phyloP scores from a whole-genome alignment of 1,139 yeast species.

The Yamadazyma conglobata region DNA sequence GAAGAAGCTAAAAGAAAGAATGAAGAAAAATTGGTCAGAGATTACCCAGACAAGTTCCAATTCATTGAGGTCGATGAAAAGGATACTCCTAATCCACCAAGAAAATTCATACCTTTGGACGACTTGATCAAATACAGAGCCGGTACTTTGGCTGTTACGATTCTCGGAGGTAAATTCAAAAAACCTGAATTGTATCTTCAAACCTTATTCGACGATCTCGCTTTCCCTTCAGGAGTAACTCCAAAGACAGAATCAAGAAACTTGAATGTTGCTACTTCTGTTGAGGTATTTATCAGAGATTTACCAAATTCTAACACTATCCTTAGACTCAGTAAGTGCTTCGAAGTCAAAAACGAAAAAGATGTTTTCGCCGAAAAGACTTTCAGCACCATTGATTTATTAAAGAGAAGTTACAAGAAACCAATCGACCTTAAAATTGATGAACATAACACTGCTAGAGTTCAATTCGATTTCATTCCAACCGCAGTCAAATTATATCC shows the following conservation, averaged over 20 bases:
- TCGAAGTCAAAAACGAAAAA: conserved; percentile 42
- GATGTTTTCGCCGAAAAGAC: conserved; percentile 50
- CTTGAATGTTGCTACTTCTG: conserved; percentile 41
- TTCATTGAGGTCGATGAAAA: conserved; percentile 57
- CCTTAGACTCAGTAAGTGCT: conserved; percentile 53
- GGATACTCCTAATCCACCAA: conserved; percentile 40
- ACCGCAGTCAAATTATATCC: conserved; percentile 51
- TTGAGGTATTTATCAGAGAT: conserved; percentile 66
- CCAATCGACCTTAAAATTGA: conserved; percentile 47
- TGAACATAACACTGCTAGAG: conserved; percentile 38
- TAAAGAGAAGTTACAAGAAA: conserved; percentile 44
- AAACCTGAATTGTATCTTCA: conserved; percentile 53
- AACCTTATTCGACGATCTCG: conserved; percentile 60
- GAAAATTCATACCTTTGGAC: conserved; percentile 49
- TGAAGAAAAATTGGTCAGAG: conserved; percentile 50
- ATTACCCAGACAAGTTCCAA: conserved; percentile 60
- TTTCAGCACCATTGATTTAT: conserved; percentile 50
- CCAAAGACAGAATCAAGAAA: conserved; percentile 38
- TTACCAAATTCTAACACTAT: conserved; percentile 56
- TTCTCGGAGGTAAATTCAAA: conserved; percentile 47
- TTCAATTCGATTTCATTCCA: conserved; percentile 61
- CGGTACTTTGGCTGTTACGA: conserved; percentile 57
- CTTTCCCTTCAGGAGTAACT: conserved; percentile 56
- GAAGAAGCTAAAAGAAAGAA: conserved; percentile 32
- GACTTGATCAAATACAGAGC: conserved; percentile 54